phyloP scores from a whole-genome alignment of 495 filamentous ascomycete genomes.

The Hyaloscypha variabilis region DNA sequence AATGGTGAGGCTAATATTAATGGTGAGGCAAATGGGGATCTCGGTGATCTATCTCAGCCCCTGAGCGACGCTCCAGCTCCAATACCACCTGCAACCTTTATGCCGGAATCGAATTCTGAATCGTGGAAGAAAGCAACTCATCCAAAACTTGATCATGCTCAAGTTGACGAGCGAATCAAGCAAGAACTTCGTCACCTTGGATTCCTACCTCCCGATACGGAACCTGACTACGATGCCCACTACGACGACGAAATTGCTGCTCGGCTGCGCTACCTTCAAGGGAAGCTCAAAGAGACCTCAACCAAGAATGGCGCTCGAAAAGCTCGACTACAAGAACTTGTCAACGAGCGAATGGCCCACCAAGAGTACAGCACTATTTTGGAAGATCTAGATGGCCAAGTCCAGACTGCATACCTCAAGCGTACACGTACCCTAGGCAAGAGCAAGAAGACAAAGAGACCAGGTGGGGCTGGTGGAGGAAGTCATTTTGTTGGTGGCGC shows the following conservation, averaged over 20 bases:
- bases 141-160: constrained; percentile 75
- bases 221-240: constrained; percentile 82
- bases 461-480: constrained; percentile 60
- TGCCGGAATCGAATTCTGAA: constrained; percentile 68
- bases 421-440: constrained; percentile 93
- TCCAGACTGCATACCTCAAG: constrained; percentile 94
- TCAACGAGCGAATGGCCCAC: constrained; percentile 87
- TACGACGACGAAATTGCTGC: constrained; percentile 94
- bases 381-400: constrained; percentile 94
- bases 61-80: constrained; percentile 40
- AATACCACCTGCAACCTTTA: constrained; percentile 70
- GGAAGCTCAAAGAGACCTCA: constrained; percentile 75
- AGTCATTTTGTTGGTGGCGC: constrained; percentile 49
- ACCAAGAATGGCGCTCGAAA: constrained; percentile 90
- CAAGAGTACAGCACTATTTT: constrained; percentile 97
- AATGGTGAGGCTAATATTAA: constrained; percentile 57
- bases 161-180: constrained; percentile 87
- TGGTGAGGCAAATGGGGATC: constrained; percentile 52
- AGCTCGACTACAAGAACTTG: constrained; percentile 77
- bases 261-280: constrained; percentile 82
- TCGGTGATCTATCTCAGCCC: constrained; percentile 40
- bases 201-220: constrained; percentile 70
- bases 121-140: constrained; percentile 59
- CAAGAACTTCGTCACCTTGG: constrained; percentile 93
- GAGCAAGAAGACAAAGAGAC: constrained; percentile 89